Evolutionary conservation across 345 rosid genomes (phyloP).

Genomic region (Excoecaria agallocha): DNA sequence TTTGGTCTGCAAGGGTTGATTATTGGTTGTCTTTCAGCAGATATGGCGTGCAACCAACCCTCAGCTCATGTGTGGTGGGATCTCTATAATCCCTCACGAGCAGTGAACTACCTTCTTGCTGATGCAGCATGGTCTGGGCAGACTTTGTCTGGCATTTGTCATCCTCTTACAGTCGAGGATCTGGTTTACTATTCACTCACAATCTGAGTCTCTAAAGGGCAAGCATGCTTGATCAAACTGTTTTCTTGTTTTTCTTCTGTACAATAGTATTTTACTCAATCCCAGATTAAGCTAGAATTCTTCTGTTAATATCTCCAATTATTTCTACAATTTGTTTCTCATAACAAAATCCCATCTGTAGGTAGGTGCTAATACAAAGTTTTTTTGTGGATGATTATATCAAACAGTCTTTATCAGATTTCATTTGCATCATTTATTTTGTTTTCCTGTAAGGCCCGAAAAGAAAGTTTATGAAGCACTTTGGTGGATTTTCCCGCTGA

Average conservation of each 20-base stretch:
- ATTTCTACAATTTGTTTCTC: not conserved
- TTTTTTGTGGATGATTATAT: not conserved
- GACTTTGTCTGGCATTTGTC: conserved; percentile 41
- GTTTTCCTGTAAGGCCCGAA: too few relatives aligned
- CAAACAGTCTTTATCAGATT: not conserved
- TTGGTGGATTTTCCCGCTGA: too few relatives aligned
- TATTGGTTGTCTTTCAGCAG: conserved; percentile 52
- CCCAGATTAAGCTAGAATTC: not conserved
- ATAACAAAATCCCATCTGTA: not conserved
- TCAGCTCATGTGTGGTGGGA: conserved; percentile 67
- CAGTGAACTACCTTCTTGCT: conserved; percentile 49
- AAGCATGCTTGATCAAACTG: not conserved
- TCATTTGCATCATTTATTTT: not conserved
- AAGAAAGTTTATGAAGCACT: too few relatives aligned
- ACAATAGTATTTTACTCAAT: not conserved
- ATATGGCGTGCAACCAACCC: conserved; percentile 50
- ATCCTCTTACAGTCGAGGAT: conserved; percentile 36
- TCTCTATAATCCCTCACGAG: conserved; percentile 55
- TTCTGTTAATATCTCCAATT: not conserved
- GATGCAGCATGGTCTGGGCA: conserved; percentile 58
- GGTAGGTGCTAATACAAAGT: not conserved
- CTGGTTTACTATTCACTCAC: conserved; percentile 22
- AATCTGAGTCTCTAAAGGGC: not conserved
- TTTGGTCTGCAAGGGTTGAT: conserved; percentile 40
- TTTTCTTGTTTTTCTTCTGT: not conserved